A percentile compares a stretch with the other conserved stretches of the same genome.
Evolutionary conservation across 2,329 filamentous ascomycete genomes (phyloP).

Genomic region (Leptographium galeiforme): DNA sequence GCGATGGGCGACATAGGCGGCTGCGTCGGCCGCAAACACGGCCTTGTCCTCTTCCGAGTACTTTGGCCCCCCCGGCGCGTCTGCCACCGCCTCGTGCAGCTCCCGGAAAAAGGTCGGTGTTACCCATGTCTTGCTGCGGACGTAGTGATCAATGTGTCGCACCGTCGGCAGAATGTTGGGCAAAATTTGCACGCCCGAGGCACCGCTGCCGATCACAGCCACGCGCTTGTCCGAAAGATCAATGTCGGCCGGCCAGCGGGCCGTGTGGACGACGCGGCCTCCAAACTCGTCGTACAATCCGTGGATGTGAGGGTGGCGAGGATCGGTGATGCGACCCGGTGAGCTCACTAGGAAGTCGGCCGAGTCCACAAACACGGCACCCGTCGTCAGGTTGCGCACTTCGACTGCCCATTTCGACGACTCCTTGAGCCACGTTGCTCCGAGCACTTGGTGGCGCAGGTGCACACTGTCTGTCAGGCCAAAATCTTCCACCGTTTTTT

Average conservation of each 20-base stretch:
- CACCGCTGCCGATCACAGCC: conserved; percentile 17
- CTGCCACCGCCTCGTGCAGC: conserved; percentile 6
- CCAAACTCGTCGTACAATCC: conserved; percentile 3
- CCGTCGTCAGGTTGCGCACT: conserved; percentile 25
- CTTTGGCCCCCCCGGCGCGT: not conserved
- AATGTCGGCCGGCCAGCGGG: not conserved
- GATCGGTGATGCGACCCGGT: conserved; percentile 7
- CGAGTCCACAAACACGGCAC: conserved; percentile 21
- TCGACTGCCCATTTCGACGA: conserved; percentile 14
- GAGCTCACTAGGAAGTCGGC: conserved; percentile 10
- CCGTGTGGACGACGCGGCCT: conserved; percentile 9
- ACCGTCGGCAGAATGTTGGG: conserved; percentile 13
- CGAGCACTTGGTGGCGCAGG: conserved; percentile 5
- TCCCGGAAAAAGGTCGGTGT: conserved; percentile 13
- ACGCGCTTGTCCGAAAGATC: conserved; percentile 13
- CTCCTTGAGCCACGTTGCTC: conserved; percentile 8
- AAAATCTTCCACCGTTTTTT: conserved; percentile 5
- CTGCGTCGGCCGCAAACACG: not conserved
- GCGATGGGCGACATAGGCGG: conserved; percentile 1
- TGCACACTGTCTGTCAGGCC: conserved; percentile 1
- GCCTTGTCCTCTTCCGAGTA: conserved; percentile 4
- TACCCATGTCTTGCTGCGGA: conserved; percentile 15
- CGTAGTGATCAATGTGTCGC: conserved; percentile 11
- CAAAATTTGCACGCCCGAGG: conserved; percentile 17
- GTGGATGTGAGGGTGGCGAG: conserved; percentile 5